phyloP scores from a whole-genome alignment of 805 yeast species.

The Candida argentea region DNA sequence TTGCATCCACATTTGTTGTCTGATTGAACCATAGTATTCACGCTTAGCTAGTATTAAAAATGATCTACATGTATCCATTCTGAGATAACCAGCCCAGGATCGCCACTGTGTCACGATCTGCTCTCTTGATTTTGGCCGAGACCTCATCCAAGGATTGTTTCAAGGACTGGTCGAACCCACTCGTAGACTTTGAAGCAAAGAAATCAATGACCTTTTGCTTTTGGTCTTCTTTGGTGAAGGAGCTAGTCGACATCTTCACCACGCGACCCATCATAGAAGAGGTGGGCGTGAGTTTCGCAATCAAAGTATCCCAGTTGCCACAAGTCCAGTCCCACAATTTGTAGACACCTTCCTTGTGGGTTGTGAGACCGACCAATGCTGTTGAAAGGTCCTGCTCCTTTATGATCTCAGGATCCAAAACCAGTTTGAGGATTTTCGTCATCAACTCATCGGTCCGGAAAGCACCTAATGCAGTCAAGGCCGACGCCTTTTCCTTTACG shows the following conservation, averaged over 20 bases:
- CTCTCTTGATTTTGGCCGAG: constrained; percentile 47
- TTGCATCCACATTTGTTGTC: not conserved
- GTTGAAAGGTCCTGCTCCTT: constrained; percentile 64
- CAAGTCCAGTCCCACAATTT: constrained; percentile 67
- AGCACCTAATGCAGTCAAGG: constrained; percentile 60
- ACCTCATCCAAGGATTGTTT: constrained; percentile 57
- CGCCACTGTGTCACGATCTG: constrained; percentile 40
- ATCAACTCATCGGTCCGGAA: constrained; percentile 44
- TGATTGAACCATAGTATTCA: not conserved
- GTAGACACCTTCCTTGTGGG: constrained; percentile 54
- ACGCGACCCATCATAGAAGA: constrained; percentile 71
- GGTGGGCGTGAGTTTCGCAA: constrained; percentile 67
- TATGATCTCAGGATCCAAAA: constrained; percentile 48
- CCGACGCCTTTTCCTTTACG: constrained; percentile 59
- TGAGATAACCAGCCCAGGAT: constrained; percentile 40
- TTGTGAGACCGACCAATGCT: constrained; percentile 67
- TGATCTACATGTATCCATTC: constrained; percentile 17
- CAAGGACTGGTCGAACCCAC: constrained; percentile 55
- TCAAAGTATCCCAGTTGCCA: constrained; percentile 61
- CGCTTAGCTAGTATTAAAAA: not conserved
- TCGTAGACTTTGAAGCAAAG: constrained; percentile 45
- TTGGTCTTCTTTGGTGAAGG: constrained; percentile 48
- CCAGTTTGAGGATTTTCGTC: constrained; percentile 43
- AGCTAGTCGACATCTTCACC: constrained; percentile 49
- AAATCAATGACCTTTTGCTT: constrained; percentile 40